A percentile compares a stretch with the other conserved stretches of the same genome.
Conservation (phyloP, 257 asterid genomes). For the Ballota nigra region DNA sequence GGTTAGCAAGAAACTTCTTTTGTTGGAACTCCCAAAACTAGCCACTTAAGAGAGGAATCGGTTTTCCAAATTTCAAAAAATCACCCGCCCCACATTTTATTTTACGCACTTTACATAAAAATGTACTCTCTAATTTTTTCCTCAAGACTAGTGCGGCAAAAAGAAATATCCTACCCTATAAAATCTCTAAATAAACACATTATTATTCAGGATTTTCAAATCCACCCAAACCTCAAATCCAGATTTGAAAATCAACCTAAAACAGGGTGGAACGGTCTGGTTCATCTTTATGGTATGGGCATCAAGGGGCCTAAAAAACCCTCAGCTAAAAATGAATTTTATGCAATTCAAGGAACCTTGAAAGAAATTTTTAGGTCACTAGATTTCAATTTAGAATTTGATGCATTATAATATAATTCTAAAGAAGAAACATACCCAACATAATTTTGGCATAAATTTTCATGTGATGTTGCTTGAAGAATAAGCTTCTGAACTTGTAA, state of each 20-base stretch:
- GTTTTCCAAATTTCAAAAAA: no score
- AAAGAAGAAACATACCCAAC: slow-evolving; percentile 66
- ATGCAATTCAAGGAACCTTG: not conserved
- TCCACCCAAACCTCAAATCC: not conserved
- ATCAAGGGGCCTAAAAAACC: not conserved
- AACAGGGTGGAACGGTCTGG: not conserved
- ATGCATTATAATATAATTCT: not conserved
- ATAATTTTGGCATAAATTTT: slow-evolving; percentile 93
- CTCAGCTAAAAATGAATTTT: not conserved
- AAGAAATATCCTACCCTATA: no score
- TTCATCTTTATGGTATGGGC: not conserved
- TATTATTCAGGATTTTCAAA: not conserved
- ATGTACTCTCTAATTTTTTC: no score
- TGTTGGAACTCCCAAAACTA: not conserved
- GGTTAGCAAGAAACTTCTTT: not conserved
- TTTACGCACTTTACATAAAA: no score
- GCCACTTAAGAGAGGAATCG: not conserved
- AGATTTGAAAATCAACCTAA: no score
- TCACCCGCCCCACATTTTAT: no score
- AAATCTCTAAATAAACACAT: no score
- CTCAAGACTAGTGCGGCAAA: no score
- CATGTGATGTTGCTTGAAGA: slow-evolving; percentile 86
- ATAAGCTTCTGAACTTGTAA: slow-evolving; percentile 95
- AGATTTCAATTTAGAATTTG: not conserved
- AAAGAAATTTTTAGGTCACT: not conserved